These are phyloP conservation scores for Phytopythium mirpurense DNA, from an alignment of 352 stramenopile species.

Conservation along the genomic window DNA sequence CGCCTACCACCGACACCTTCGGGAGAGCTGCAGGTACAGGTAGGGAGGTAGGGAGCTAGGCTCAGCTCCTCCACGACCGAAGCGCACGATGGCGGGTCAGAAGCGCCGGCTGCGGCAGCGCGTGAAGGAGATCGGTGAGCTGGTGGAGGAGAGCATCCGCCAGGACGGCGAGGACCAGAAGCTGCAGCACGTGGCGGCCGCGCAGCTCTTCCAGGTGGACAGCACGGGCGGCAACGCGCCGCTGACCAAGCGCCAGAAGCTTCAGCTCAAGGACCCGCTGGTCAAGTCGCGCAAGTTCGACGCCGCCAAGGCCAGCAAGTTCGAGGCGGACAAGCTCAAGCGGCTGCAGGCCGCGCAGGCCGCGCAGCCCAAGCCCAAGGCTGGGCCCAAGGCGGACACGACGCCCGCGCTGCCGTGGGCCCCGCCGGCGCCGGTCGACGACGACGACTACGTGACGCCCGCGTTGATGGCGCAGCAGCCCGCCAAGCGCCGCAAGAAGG, in stretches of 20 bases:
- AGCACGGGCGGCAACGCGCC: slow-evolving; percentile 40
- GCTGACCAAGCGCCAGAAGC: slow-evolving; percentile 72
- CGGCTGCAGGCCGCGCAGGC: slow-evolving; percentile 34
- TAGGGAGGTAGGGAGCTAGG: too few species aligned
- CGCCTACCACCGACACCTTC: too few species aligned
- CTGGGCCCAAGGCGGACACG: slow-evolving; percentile 10
- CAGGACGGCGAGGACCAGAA: slow-evolving; percentile 75
- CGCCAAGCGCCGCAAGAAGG: slow-evolving; percentile 41
- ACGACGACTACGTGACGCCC: slow-evolving; percentile 63
- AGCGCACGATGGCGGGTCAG: slow-evolving; percentile 27
- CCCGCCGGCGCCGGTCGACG: slow-evolving; percentile 24
- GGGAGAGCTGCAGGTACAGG: too few species aligned
- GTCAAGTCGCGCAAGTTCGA: slow-evolving; percentile 74
- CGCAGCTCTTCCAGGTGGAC: slow-evolving; percentile 83
- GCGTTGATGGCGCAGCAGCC: slow-evolving; percentile 45
- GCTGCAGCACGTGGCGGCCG: slow-evolving; percentile 58
- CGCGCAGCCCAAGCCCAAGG: slow-evolving; percentile 7
- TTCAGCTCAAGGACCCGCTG: slow-evolving; percentile 65
- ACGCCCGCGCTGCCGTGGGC: slow-evolving; percentile 30
- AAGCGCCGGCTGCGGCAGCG: slow-evolving; percentile 65
- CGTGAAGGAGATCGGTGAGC: slow-evolving; percentile 51
- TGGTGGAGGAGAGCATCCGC: slow-evolving; percentile 77
- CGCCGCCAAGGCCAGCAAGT: slow-evolving; percentile 51
- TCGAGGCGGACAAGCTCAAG: slow-evolving; percentile 46
- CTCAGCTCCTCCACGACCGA: too few species aligned